Base-by-base conservation (phyloP, 2,329 filamentous ascomycete species). In the Curvularia sp. region DNA sequence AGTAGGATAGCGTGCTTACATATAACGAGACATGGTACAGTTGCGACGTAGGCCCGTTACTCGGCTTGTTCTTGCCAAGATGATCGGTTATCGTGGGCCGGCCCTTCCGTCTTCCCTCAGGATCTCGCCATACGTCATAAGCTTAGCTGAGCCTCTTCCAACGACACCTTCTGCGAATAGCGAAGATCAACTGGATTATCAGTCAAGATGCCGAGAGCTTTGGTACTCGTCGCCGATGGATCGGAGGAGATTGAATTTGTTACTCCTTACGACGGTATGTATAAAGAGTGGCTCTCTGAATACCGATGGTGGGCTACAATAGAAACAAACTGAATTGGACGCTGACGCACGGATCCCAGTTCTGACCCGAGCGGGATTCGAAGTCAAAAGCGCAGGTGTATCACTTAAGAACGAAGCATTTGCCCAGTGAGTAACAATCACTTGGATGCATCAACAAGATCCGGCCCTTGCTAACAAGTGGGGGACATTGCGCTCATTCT, bases 211-310 rank as follows among this genome's bases (percentile, higher is more conserved):
- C 73, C 72, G 4, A 74, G 71, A 63, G 76, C 75, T 18, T 61
- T 79, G 13, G 70, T 79, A 3, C 65, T 79, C 8, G 63, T 79
- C 13, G 75, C 77, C 3, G 75, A 78, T 63, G 77, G 77, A 38
- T 71, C 70, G 0, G 77, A 79, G 61, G 77, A 79, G 61, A 78
- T 78, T 54, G 77, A 79, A 53, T 78, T 78, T 48, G 74, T 79
- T 7, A 78, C 75, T 4, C 70, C 75, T 1, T 78, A 78, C 45
- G 77, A 79, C 68, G 75, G 74, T 78, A 65, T 23, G 66, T 42
- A 23, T 6, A 19, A 5, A 21, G 25, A 12, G 23, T 3, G 5
- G 15, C 25, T 27, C 23, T 15, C 19, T 25, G 4, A 28, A 32
- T 18, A 12, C 21, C 15, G 5, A 12, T 36, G 23, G 12, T 4